These are phyloP conservation scores for Apiotrichum siamense DNA, from an alignment of 1,284 basidiomycete species.

Conservation along the genomic window DNA sequence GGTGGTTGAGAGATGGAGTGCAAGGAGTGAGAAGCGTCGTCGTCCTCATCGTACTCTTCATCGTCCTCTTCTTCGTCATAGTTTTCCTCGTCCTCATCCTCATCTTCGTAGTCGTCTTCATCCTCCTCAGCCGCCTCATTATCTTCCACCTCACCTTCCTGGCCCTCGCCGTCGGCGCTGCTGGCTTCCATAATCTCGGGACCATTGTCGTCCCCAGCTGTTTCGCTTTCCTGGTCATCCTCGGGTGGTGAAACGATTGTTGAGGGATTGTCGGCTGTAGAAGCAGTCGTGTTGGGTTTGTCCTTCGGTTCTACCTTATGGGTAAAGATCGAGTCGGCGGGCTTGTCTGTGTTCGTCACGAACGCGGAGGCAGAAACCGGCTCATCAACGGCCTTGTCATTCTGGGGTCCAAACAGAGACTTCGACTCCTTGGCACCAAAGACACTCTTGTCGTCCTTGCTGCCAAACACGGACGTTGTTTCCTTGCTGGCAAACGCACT, in stretches of 20 bases:
- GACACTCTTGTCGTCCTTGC: slow-evolving; percentile 1
- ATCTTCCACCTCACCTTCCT: slow-evolving; percentile 9
- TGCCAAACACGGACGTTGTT: not conserved
- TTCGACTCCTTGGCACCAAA: too few relatives aligned
- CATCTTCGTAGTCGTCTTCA: slow-evolving; percentile 18
- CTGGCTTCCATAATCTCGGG: not conserved
- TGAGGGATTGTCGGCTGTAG: not conserved
- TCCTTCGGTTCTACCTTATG: not conserved
- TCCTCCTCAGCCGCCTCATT: slow-evolving; percentile 19
- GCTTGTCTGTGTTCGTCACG: slow-evolving; percentile 1
- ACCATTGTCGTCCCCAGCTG: not conserved
- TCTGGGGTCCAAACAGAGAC: too few relatives aligned
- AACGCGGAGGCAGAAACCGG: not conserved
- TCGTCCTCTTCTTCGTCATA: slow-evolving; percentile 19
- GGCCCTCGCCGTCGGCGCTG: not conserved
- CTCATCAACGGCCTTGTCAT: too few relatives aligned
- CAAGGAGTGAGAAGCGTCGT: slow-evolving; percentile 5
- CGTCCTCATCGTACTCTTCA: slow-evolving; percentile 18
- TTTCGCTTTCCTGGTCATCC: too few relatives aligned
- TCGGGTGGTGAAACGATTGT: too few relatives aligned
- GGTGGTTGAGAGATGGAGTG: slow-evolving; percentile 19
- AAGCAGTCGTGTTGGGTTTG: not conserved
- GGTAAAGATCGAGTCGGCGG: not conserved
- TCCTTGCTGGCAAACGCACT: slow-evolving; percentile 19
- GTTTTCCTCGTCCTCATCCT: slow-evolving; percentile 15